Evolutionary conservation across 441 rosid genomes (phyloP), one percentile per base, ranked within the genome.

Genomic region (Macaranga tanarius): DNA sequence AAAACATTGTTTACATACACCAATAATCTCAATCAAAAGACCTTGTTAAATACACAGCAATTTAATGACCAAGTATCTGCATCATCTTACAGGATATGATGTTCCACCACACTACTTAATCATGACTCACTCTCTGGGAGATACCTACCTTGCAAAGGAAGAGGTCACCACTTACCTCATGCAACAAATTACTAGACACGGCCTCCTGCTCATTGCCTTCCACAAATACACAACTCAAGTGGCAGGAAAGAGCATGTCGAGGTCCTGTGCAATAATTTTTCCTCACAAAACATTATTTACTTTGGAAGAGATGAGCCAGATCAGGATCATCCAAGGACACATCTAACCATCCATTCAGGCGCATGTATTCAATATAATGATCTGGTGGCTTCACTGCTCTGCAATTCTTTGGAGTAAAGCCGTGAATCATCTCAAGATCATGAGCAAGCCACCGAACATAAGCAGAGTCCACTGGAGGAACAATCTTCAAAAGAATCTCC

Each of bases 291-390:
- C 50, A 60, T 60, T 67, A 66, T 44, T 78, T 51, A 1, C 56
- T 26, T 22, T 42, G 57, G 69, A 90, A 82, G 84, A 93, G 58
- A 80, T 88, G 92, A 28, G 88, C 85, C 3, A 91, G 83, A 79
- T 88, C 90, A 60, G 93, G 97, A 79, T 93, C 97, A 67, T 93
- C 86, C 83, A 89, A 74, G 81, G 84, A 84, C 70, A 88, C 87
- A 73, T 89, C 94, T 75, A 91, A 75, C 85, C 80, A 82, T 51
- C 97, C 95, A 54, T 88, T 82, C 60, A 87, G 73, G 65, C 78
- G 81, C 97, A 89, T 89, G 73, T 76, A 80, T 76, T 86, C 89
- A 3, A 86, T 76, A 79, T 89, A 91, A 62, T 79, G 91, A 80
- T 91, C 95, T 0, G 93, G 97, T 28, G 98, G 97, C 68, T 82